Evolutionary conservation across 2,329 filamentous ascomycete species (phyloP).

Genomic region (Ceratocystiopsis minuta): DNA sequence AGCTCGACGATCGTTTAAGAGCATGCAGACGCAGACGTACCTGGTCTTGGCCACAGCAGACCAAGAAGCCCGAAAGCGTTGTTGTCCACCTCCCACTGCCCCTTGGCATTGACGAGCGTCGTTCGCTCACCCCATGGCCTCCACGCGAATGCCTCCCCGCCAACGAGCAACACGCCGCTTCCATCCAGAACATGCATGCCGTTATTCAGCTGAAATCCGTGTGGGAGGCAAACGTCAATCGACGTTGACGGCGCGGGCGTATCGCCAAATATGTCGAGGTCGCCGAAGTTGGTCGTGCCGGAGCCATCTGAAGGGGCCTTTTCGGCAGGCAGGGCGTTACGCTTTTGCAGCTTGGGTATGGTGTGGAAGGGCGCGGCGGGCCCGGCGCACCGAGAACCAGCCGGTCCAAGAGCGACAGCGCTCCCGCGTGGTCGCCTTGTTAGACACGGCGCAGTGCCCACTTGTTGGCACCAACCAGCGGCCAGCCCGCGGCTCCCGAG

Average conservation of each 20-base stretch:
- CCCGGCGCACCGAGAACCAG: too few species aligned
- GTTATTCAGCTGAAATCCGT: slow-evolving; percentile 77
- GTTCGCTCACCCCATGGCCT: slow-evolving; percentile 47
- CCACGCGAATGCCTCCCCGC: slow-evolving; percentile 81
- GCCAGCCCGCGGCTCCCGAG: too few species aligned
- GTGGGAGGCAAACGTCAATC: slow-evolving; percentile 62
- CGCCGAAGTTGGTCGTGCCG: slow-evolving; percentile 44
- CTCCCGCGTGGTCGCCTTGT: too few species aligned
- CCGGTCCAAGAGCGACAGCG: too few species aligned
- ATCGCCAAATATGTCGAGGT: slow-evolving; percentile 62
- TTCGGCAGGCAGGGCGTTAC: background rate
- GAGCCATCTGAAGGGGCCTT: slow-evolving; percentile 14
- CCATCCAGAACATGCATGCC: slow-evolving; percentile 46
- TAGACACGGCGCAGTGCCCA: too few species aligned
- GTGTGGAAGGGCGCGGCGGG: too few species aligned
- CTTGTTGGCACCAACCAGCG: too few species aligned
- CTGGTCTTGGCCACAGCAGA: slow-evolving; percentile 73
- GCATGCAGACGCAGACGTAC: slow-evolving; percentile 27
- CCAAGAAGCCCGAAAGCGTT: slow-evolving; percentile 59
- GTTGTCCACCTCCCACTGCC: slow-evolving; percentile 60
- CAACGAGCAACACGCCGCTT: slow-evolving; percentile 49
- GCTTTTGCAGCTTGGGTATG: too few species aligned
- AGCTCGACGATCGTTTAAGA: background rate
- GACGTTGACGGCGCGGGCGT: slow-evolving; percentile 62
- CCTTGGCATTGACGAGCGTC: slow-evolving; percentile 52